Base-by-base conservation (phyloP, 179 eudicot species). In the Nepenthes alata region DNA sequence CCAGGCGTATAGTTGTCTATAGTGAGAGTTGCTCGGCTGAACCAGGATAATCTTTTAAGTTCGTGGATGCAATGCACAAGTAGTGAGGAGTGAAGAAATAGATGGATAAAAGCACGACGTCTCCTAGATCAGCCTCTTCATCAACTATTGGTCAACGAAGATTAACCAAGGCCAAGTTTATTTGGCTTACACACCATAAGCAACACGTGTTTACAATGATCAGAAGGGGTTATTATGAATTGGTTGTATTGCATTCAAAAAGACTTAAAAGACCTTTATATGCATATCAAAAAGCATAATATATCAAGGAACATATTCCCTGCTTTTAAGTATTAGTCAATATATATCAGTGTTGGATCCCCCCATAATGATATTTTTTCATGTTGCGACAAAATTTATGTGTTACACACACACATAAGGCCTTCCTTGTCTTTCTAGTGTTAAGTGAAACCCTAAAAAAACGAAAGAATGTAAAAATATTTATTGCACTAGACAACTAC, bases 121-220 rank as follows among this genome's bases (percentile, higher is more conserved):
- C 95, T 34, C 97, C 97, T 2, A 90, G 82, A 72, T 90, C 97
- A 62, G 97, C 95, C 72, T 91, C 97, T 73, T 91, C 96, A 6
- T 96, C 97, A 56, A 88, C 82, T 14, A 94, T 88, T 50, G 96
- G 72, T 25, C 89, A 72, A 37, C 90, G 91, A 65, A 96, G 94
- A 12, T 71, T 66, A 25, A 25, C 25, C 25, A 25, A 25, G 37
- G 81, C 78, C 66, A 83, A 35, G 76, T 83, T 88, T 63, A 85
- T 83, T 71, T 91, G 97, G 77, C 78, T 88, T 11, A 79, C 88
- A 73, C 97, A 90, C 97, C 97, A 90, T 55, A 82, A 61, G 74
- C 88, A 70, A 71, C 88, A 90, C 57, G 83, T 44, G 60, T 50
- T 59, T 44, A 90, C 88, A 53, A 83, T 61, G 14, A 57, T 48